Base-by-base conservation (phyloP, 495 filamentous ascomycete species). In the Aspergillus bridgeri region DNA sequence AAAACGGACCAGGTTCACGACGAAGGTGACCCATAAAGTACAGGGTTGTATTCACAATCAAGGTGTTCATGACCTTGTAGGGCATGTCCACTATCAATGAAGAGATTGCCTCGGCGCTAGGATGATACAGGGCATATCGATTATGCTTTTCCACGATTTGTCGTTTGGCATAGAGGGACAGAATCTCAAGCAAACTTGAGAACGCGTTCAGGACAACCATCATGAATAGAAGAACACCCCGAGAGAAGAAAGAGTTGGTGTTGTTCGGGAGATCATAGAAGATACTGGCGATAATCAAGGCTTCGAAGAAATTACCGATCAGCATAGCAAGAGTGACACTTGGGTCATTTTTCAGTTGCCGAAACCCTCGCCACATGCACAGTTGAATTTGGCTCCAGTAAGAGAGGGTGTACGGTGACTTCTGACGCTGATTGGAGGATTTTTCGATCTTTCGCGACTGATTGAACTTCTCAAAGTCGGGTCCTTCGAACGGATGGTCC, bases 221-320 rank as follows among this genome's bases (percentile, higher is more conserved):
- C 63, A 96, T 92, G 79, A 96, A 96, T 22, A 96, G 72, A 8
- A 95, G 75, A 52, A 86, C 87, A 24, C 88, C 89, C n/a, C 89
- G 80, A 58, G 81, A 76, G 74, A 82, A 95, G 73, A 95, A 91
- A 62, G 81, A 87, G 42, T 66, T 61, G 2, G 89, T 89, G 33
- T 76, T 75, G 3, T 57, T 66, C 23, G 79, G 69, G 6, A 92
- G 69, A 61, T 92, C 87, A 72, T 86, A 95, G 76, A 93, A 96
- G 48, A 96, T 85, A 62, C 81, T 86, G 42, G 86, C 82, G 65
- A 95, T 83, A 66, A 96, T 85, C 29, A 96, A 74, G 20, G 88
- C 77, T 79, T 91, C 85, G 62, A 82, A 66, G 52, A 81, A 74
- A 62, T 95, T 91, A 22, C 83, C 87, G 59, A 92, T 77, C 9